Evolutionary conservation across 1,284 basidiomycete genomes (phyloP).

Genomic region (Malassezia globosa): DNA sequence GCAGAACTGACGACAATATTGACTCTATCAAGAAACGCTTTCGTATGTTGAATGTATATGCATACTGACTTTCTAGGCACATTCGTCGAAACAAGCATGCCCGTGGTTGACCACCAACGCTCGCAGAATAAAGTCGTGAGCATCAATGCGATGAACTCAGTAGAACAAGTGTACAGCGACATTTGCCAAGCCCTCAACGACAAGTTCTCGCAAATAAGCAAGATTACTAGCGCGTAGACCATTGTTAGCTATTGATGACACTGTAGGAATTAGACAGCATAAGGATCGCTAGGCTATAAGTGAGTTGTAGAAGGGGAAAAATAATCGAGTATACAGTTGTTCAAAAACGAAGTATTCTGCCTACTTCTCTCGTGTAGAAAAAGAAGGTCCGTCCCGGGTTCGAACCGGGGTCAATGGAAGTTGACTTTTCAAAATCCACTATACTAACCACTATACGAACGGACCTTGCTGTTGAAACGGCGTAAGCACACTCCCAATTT

Average conservation of each 20-base stretch:
- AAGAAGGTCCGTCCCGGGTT: slow-evolving; percentile 21
- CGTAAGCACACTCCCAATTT: background rate
- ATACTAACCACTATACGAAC: slow-evolving; percentile 24
- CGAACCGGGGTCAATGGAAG: slow-evolving; percentile 23
- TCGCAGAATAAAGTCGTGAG: slow-evolving; percentile 64
- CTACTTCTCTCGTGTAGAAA: background rate
- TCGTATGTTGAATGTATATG: slow-evolving; percentile 56
- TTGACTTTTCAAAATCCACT: slow-evolving; percentile 18
- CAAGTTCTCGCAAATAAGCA: slow-evolving; percentile 18
- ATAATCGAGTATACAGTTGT: background rate
- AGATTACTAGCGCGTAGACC: background rate
- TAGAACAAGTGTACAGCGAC: slow-evolving; percentile 38
- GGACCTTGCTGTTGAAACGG: slow-evolving; percentile 1
- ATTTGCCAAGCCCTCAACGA: slow-evolving; percentile 35
- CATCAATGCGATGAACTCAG: slow-evolving; percentile 51
- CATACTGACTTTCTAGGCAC: slow-evolving; percentile 57
- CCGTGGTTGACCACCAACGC: slow-evolving; percentile 80
- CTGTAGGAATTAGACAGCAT: background rate
- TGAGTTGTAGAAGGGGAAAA: background rate
- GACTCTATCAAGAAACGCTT: slow-evolving; percentile 96
- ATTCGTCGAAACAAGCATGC: slow-evolving; percentile 85
- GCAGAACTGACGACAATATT: slow-evolving; percentile 86
- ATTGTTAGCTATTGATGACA: background rate
- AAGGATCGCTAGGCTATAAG: background rate
- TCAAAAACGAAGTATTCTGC: too few relatives aligned